Conservation (phyloP, 2,329 filamentous ascomycete genomes). For the Fusarium floridanum region DNA sequence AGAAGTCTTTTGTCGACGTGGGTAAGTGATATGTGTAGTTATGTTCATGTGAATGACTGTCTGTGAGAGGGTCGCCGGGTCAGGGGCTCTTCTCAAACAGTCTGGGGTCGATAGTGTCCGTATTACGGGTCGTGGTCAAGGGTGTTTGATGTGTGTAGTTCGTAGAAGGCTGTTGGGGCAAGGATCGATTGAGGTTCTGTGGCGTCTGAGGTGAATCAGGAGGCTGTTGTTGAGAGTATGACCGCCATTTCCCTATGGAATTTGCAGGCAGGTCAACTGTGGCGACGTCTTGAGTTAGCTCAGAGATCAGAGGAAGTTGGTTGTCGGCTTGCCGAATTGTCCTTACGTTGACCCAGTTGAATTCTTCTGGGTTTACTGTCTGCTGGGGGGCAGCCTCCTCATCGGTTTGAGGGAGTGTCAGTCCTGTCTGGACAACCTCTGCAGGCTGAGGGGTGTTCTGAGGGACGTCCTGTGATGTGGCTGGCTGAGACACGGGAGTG, state of each 20-base stretch:
- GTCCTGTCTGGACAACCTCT: background rate
- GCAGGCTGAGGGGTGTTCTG: background rate
- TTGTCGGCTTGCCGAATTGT: background rate
- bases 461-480: background rate
- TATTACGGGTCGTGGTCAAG: background rate
- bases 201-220: background rate
- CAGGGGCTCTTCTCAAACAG: background rate
- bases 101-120: background rate
- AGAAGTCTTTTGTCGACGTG: background rate
- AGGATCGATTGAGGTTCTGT: background rate
- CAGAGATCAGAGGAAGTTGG: background rate
- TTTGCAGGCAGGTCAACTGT: background rate
- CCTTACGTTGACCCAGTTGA: slow-evolving; percentile 14
- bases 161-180: background rate
- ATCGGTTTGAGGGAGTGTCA: background rate
- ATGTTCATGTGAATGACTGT: background rate
- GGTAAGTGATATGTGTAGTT: background rate
- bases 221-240: background rate
- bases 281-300: slow-evolving; percentile 4
- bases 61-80: background rate
- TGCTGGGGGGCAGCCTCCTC: background rate
- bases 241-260: background rate
- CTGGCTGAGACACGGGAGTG: slow-evolving; percentile 13
- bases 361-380: background rate
- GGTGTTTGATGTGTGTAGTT: background rate